Percentiles rank a stretch among this genome's conserved stretches.
Evolutionary conservation across 2,329 filamentous ascomycete genomes (phyloP).

Genomic region (Cladosporium austrohemisphaericum): DNA sequence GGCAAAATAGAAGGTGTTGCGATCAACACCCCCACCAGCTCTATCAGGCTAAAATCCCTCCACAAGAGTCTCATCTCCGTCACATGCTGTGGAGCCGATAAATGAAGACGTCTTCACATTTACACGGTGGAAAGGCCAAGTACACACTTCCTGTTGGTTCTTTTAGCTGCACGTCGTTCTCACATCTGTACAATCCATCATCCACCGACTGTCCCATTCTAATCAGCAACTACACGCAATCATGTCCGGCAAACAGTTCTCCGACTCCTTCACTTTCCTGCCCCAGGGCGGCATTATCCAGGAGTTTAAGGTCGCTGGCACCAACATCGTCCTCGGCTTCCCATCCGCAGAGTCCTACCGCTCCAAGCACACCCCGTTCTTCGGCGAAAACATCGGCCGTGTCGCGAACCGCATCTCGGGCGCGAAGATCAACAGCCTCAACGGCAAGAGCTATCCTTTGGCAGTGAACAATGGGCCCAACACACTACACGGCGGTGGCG

Average conservation of each 20-base stretch:
- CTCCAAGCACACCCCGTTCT: constrained; percentile 72
- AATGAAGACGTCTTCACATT: constrained; percentile 10
- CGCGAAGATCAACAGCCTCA: constrained; percentile 68
- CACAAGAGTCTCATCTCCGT: background rate
- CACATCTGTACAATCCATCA: background rate
- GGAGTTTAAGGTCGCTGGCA: constrained; percentile 69
- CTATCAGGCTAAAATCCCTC: background rate
- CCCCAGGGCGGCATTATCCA: constrained; percentile 77
- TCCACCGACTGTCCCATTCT: background rate
- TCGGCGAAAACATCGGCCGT: constrained; percentile 89
- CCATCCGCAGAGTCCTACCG: constrained; percentile 70
- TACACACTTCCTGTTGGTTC: constrained; percentile 1
- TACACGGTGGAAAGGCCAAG: constrained; percentile 4
- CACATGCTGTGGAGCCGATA: constrained; percentile 10
- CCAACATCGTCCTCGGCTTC: constrained; percentile 89
- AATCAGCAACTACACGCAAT: background rate
- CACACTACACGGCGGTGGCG: constrained; percentile 51
- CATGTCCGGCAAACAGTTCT: constrained; percentile 23
- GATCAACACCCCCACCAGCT: too few species aligned
- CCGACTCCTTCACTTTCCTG: constrained; percentile 58
- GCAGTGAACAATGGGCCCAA: constrained; percentile 74
- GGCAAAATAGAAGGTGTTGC: too few species aligned
- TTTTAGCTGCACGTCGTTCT: background rate
- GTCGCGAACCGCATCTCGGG: constrained; percentile 74
- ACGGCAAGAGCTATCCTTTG: constrained; percentile 66